A percentile compares a stretch with the other conserved stretches of the same genome.
phyloP scores from a whole-genome alignment of 345 rosid species.

The Odontarrhena argentea region DNA sequence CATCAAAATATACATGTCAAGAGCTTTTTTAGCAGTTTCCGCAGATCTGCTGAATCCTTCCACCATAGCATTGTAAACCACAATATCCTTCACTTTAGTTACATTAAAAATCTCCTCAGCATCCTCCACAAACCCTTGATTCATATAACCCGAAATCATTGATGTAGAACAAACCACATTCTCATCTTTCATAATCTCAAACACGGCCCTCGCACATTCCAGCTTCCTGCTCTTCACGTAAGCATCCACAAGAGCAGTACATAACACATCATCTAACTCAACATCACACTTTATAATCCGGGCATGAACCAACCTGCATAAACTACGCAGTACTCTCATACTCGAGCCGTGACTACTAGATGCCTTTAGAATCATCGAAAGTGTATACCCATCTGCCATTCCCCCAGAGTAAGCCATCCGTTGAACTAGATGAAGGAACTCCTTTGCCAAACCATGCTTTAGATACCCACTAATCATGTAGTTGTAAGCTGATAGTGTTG shows the following conservation, averaged over 20 bases:
- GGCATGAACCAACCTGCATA: conserved; percentile 61
- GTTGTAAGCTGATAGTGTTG: conserved; percentile 77
- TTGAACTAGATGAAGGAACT: conserved; percentile 49
- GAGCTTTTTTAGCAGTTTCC: conserved; percentile 57
- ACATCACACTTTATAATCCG: conserved; percentile 56
- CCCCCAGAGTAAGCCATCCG: conserved; percentile 56
- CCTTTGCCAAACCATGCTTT: conserved; percentile 49
- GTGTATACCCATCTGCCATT: conserved; percentile 71
- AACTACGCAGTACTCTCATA: conserved; percentile 38
- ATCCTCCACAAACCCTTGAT: conserved; percentile 52
- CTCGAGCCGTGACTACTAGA: conserved; percentile 45
- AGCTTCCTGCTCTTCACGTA: conserved; percentile 70
- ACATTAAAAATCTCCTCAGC: conserved; percentile 65
- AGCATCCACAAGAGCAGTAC: conserved; percentile 73
- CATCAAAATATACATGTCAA: conserved; percentile 64
- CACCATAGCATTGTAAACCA: conserved; percentile 90
- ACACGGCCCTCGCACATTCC: conserved; percentile 66
- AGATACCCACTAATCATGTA: conserved; percentile 73
- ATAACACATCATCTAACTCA: conserved; percentile 72
- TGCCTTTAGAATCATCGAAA: conserved; percentile 84
- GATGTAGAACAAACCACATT: conserved; percentile 84
- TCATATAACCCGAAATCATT: conserved; percentile 90
- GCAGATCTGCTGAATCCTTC: conserved; percentile 80
- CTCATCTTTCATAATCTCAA: conserved; percentile 64
- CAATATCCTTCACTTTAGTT: conserved; percentile 64